phyloP scores from a whole-genome alignment of 192 early-diverging fungal genomes.

The Umbelopsis sp. region DNA sequence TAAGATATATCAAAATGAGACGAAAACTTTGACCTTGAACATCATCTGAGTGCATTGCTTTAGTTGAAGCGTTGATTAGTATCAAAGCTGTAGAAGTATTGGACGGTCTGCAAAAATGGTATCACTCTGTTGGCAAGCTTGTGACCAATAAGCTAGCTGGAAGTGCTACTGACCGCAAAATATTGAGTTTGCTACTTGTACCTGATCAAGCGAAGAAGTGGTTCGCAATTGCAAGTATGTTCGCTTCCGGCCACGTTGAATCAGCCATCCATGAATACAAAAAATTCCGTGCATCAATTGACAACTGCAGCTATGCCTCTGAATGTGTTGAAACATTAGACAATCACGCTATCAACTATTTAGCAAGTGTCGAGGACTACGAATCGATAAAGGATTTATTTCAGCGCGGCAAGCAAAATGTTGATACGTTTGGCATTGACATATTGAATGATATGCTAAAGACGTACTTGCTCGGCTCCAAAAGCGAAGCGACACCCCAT shows the following conservation, averaged over 20 bases:
- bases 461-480: background rate
- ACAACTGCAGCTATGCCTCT: background rate
- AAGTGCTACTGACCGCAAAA: background rate
- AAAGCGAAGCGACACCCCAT: background rate
- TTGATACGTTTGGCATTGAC: constrained; percentile 4
- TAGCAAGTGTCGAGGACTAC: background rate
- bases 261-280: background rate
- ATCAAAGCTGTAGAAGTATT: constrained; percentile 22
- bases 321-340: background rate
- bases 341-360: background rate
- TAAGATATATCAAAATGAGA: background rate
- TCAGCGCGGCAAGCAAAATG: background rate
- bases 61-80: constrained; percentile 23
- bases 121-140: background rate
- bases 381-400: background rate
- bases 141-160: background rate
- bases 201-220: background rate
- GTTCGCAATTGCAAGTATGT: background rate
- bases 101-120: constrained; percentile 31
- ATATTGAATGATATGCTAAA: background rate
- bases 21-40: too few relatives aligned
- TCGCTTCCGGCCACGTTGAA: background rate
- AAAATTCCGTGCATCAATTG: background rate
- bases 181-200: background rate
- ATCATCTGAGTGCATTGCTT: background rate